A percentile compares a stretch with the other conserved stretches of the same genome.
Conservation (phyloP, 148 eudicot genomes). For the Arbutus unedo region DNA sequence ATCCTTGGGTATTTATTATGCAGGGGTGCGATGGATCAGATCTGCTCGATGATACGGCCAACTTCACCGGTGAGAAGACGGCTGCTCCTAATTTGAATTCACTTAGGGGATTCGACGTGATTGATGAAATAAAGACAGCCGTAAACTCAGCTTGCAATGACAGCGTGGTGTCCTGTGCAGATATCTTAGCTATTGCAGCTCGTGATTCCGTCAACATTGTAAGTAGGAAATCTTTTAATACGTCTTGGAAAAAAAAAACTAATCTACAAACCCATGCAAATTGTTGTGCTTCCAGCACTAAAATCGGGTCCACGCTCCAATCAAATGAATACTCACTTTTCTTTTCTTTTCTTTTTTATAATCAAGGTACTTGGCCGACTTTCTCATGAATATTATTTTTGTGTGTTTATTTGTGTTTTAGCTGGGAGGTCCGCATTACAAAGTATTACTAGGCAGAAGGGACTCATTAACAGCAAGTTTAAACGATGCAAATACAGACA, state of each 20-base stretch:
- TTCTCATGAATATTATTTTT: background rate
- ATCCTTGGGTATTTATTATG: background rate
- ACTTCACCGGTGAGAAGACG: conserved; percentile 43
- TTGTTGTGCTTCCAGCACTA: too few species aligned
- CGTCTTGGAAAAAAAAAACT: background rate
- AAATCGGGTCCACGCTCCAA: too few species aligned
- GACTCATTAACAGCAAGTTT: conserved; percentile 41
- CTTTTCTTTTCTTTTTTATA: too few species aligned
- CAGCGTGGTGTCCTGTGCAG: conserved; percentile 51
- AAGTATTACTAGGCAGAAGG: conserved; percentile 49
- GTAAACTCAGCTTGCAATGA: conserved; percentile 43
- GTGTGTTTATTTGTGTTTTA: conserved; percentile 7
- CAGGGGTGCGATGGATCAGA: conserved; percentile 60
- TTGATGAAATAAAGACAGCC: conserved; percentile 39
- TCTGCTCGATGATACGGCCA: conserved; percentile 37
- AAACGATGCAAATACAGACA: conserved; percentile 36
- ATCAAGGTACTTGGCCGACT: too few species aligned
- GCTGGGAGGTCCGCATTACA: conserved; percentile 50
- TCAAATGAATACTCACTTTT: too few species aligned
- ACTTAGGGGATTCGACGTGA: conserved; percentile 49
- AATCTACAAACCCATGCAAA: background rate
- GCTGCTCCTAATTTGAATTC: conserved; percentile 43
- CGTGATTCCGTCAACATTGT: conserved; percentile 43
- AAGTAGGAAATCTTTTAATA: background rate
- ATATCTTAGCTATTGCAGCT: conserved; percentile 51